Evolutionary conservation across 768 basidiomycete species (phyloP), one percentile per base, ranked within the genome.

Genomic region (Naganishia vaughanmartiniae): DNA sequence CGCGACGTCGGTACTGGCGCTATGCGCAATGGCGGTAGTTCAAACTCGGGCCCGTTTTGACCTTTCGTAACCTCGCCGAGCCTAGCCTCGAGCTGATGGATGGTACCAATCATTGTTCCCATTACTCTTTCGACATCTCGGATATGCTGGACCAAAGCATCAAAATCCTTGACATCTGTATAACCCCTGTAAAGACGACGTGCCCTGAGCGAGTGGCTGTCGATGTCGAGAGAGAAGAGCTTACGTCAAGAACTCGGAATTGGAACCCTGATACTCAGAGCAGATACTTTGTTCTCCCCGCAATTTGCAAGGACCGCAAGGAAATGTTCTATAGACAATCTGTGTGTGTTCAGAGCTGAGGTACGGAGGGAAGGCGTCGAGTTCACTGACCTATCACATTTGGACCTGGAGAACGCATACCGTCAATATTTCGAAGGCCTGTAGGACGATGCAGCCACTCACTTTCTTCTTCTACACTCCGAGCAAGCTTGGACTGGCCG

Each of bases 401-500:
- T 51, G 24, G 48, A 51, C 21, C 48, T 51, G 48, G 24, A 51
- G 15, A 17, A 26, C 48, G 24, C 24, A n/a, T n/a, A n/a, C 4
- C 14, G 48, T 51, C 24, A 51, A 26, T n/a, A 1, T 51, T 3
- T 51, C 21, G 14, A 26, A 51, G 12, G 12, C n/a, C 21, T 42
- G 14, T n/a, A 51, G 7, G 24, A 24, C 48, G 48, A 26, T 14
- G 48, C 4, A 42, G 4, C 48, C 48, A 51, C 48, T 26, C 24
- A 51, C 48, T 51, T 51, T n/a, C 48, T 51, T 3, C 48, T 15
- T 51, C 48, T 51, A 12, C 48, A 51, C 24, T 51, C 48, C 48
- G 48, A 51, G 48, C 48, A 51, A n/a, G 48, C 48, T 51, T 51
- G 48, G n/a, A 51, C 48, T 1, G 48, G 48, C n/a, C 48, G 48